A percentile compares a stretch with the other conserved stretches of the same genome.
phyloP scores from a whole-genome alignment of 2,329 filamentous ascomycete genomes.

The Cytospora chrysosperma region DNA sequence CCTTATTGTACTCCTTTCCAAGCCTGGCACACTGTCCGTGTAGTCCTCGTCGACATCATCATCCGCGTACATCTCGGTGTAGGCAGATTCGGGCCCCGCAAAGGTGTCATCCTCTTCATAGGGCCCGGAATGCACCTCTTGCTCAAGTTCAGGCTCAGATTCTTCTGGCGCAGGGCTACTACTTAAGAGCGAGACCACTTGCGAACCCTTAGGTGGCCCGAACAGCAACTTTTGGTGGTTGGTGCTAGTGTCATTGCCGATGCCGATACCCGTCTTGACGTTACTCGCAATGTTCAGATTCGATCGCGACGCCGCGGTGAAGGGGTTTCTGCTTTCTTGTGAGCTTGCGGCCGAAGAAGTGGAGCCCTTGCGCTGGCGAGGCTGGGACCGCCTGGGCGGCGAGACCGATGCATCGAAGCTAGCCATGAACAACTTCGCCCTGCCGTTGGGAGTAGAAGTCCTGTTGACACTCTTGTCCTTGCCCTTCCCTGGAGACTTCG shows the following conservation, averaged over 20 bases:
- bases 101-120: not conserved
- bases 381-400: constrained; percentile 7
- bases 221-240: not conserved
- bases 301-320: not conserved
- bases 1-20: not conserved
- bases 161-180: constrained; percentile 10
- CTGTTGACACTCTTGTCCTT: not conserved
- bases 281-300: not conserved
- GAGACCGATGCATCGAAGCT: constrained; percentile 21
- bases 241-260: not conserved
- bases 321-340: not conserved
- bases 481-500: not conserved
- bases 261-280: too few species aligned
- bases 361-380: not conserved
- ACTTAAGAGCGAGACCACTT: constrained; percentile 5
- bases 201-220: constrained; percentile 1
- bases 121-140: not conserved
- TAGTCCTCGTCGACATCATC: constrained; percentile 18
- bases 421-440: not conserved
- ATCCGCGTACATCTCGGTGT: constrained; percentile 19
- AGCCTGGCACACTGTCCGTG: not conserved
- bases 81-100: not conserved
- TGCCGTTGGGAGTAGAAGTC: constrained; percentile 4
- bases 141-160: not conserved
- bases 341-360: not conserved